These are phyloP conservation scores for Capsella bursapastoris DNA, from an alignment of 345 rosid species.

Conservation along the genomic window DNA sequence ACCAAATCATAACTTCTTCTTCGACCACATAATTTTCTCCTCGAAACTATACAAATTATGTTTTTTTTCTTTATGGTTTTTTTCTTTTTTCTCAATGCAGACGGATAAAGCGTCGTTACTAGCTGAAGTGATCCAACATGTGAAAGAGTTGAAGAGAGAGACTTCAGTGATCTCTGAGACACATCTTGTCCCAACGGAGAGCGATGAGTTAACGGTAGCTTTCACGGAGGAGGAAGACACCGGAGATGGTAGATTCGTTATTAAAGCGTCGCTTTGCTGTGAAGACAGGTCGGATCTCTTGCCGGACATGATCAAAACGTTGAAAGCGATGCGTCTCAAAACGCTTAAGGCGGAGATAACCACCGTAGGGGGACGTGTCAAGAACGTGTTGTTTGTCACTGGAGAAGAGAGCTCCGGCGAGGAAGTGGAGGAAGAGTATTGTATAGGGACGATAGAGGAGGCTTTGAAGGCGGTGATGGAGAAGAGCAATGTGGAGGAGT, in stretches of 20 bases:
- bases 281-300: slow-evolving; percentile 92
- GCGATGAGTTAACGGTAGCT: slow-evolving; percentile 85
- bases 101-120: slow-evolving; percentile 97
- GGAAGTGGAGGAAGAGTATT: slow-evolving; percentile 55
- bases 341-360: slow-evolving; percentile 95
- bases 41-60: slow-evolving; percentile 26
- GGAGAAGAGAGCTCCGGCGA: slow-evolving; percentile 69
- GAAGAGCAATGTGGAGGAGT: slow-evolving; percentile 67
- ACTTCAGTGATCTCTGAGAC: slow-evolving; percentile 82
- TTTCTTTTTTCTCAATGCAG: slow-evolving; percentile 38
- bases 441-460: slow-evolving; percentile 79
- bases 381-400: slow-evolving; percentile 86
- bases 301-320: slow-evolving; percentile 82
- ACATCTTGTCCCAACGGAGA: slow-evolving; percentile 81
- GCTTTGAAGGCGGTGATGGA: slow-evolving; percentile 94
- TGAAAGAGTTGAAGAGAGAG: slow-evolving; percentile 88
- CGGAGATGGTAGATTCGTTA: slow-evolving; percentile 76
- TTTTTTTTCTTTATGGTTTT: neutral
- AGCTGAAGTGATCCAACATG: slow-evolving; percentile 97
- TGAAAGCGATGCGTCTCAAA: slow-evolving; percentile 77
- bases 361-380: slow-evolving; percentile 90
- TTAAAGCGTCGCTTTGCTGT: slow-evolving; percentile 92
- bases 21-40: slow-evolving; percentile 43
- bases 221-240: slow-evolving; percentile 54
- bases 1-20: slow-evolving; percentile 39